A percentile compares a stretch with the other conserved stretches of the same genome.
phyloP scores from a whole-genome alignment of 2,329 filamentous ascomycete species.

The Monosporascus cannonballus region DNA sequence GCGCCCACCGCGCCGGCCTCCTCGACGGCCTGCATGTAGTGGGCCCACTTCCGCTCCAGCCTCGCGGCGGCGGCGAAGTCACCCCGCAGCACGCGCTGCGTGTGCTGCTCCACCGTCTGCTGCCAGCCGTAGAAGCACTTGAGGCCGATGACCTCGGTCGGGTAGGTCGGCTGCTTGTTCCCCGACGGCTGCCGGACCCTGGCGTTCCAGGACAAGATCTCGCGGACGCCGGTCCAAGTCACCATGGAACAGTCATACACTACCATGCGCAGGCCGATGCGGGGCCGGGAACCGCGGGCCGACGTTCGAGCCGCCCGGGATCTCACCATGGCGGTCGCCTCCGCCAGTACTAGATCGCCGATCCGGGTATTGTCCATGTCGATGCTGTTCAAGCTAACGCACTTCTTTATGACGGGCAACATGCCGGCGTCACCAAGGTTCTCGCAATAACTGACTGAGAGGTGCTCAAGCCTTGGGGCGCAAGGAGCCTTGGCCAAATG shows the following conservation, averaged over 20 bases:
- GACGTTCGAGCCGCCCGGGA: slow-evolving; percentile 48
- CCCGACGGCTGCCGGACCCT: slow-evolving; percentile 53
- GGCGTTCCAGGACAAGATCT: slow-evolving; percentile 79
- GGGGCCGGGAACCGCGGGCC: slow-evolving; percentile 35
- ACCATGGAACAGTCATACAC: slow-evolving; percentile 90
- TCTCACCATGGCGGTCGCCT: slow-evolving; percentile 76
- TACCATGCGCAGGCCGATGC: slow-evolving; percentile 65
- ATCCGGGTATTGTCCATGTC: slow-evolving; percentile 93
- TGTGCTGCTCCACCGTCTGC: slow-evolving; percentile 90
- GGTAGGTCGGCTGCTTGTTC: slow-evolving; percentile 46
- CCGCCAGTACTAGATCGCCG: slow-evolving; percentile 77
- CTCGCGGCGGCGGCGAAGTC: slow-evolving; percentile 68
- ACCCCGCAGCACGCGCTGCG: slow-evolving; percentile 73
- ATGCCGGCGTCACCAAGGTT: slow-evolving; percentile 76
- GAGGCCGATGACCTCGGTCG: slow-evolving; percentile 73
- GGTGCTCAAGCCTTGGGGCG: slow-evolving; percentile 63
- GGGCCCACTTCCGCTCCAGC: slow-evolving; percentile 87
- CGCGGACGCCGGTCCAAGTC: slow-evolving; percentile 85
- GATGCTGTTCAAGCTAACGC: slow-evolving; percentile 60
- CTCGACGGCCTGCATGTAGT: slow-evolving; percentile 88
- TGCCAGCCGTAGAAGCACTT: slow-evolving; percentile 97
- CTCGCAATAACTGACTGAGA: slow-evolving; percentile 89
- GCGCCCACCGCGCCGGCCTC: slow-evolving; percentile 68
- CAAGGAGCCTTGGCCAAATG: slow-evolving; percentile 73
- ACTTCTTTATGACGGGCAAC: slow-evolving; percentile 73